Percentiles rank a stretch among this genome's conserved stretches.
These are phyloP conservation scores for Mortierella antarctica DNA, from an alignment of 192 early-diverging fungal species.

Conservation along the genomic window DNA sequence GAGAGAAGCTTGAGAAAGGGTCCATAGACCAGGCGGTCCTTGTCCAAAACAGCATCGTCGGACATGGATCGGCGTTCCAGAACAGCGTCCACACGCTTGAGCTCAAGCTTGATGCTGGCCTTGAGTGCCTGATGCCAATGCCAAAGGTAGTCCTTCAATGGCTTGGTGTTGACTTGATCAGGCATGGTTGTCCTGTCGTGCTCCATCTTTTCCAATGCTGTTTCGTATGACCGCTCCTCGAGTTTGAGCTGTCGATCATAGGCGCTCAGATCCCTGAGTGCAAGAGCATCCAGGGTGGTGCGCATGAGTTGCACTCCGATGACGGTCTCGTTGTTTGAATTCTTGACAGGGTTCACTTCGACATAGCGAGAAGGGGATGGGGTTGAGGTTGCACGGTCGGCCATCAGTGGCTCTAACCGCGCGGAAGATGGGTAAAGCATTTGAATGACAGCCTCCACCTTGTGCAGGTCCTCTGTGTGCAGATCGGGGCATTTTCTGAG, in stretches of 20 bases:
- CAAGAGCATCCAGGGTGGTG: slow-evolving; percentile 70
- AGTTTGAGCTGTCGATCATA: slow-evolving; percentile 84
- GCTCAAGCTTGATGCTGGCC: slow-evolving; percentile 75
- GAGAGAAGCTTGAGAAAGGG: slow-evolving; percentile 74
- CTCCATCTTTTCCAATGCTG: slow-evolving; percentile 74
- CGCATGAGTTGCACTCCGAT: slow-evolving; percentile 82
- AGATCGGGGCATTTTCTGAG: slow-evolving; percentile 30
- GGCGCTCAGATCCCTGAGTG: slow-evolving; percentile 62
- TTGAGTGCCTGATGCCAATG: slow-evolving; percentile 81
- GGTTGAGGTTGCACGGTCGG: not conserved
- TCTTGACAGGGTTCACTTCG: slow-evolving; percentile 18
- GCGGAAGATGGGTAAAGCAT: slow-evolving; percentile 33
- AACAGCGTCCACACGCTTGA: slow-evolving; percentile 63
- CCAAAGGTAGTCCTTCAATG: slow-evolving; percentile 71
- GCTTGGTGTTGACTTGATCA: slow-evolving; percentile 63
- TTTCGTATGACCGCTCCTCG: slow-evolving; percentile 83
- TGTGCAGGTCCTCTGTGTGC: slow-evolving; percentile 42
- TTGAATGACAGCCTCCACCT: slow-evolving; percentile 13
- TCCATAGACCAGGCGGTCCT: slow-evolving; percentile 66
- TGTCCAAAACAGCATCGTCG: slow-evolving; percentile 41
- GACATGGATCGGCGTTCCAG: slow-evolving; percentile 20
- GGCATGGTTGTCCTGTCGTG: slow-evolving; percentile 64
- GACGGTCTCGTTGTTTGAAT: slow-evolving; percentile 56
- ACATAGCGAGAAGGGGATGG: slow-evolving; percentile 9
- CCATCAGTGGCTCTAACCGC: slow-evolving; percentile 19